A percentile compares a stretch with the other conserved stretches of the same genome.
Conservation (phyloP, 2,329 filamentous ascomycete species). For the Colletotrichum tropicicola region DNA sequence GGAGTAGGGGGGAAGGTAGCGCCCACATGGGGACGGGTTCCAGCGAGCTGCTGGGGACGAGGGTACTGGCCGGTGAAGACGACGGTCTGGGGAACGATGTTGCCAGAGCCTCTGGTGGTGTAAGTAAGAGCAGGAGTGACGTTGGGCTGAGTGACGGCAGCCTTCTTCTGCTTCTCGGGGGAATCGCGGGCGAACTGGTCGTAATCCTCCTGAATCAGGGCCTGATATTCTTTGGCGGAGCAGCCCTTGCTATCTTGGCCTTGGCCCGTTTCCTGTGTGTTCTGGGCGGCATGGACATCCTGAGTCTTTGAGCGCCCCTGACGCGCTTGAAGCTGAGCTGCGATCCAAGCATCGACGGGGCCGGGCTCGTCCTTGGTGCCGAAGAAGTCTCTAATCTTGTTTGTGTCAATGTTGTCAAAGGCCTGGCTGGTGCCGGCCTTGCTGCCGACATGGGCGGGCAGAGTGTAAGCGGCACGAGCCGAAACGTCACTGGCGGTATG, state of each 20-base stretch:
- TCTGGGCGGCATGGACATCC: background rate
- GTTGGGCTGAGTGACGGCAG: background rate
- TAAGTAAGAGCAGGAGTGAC: background rate
- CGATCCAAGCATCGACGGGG: background rate
- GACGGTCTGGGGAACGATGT: constrained; percentile 11
- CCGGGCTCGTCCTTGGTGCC: background rate
- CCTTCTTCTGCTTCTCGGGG: constrained; percentile 13
- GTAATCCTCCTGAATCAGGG: constrained; percentile 16
- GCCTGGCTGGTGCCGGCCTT: background rate
- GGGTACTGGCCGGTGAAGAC: constrained; percentile 6
- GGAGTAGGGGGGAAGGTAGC: constrained; percentile 17
- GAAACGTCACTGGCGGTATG: background rate
- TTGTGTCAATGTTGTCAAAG: background rate
- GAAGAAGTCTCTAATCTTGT: background rate
- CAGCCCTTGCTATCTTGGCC: background rate
- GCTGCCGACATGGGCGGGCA: background rate
- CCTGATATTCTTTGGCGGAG: constrained; percentile 9
- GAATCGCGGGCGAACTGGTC: constrained; percentile 2
- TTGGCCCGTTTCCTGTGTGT: no score
- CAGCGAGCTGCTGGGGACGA: background rate
- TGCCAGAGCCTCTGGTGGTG: background rate
- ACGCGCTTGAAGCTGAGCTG: background rate
- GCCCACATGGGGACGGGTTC: background rate
- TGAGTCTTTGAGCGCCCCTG: background rate
- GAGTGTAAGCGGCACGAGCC: background rate